A percentile compares a stretch with the other conserved stretches of the same genome.
These are phyloP conservation scores for Alnus glutinosa DNA, from an alignment of 306 rosid species.

Conservation along the genomic window DNA sequence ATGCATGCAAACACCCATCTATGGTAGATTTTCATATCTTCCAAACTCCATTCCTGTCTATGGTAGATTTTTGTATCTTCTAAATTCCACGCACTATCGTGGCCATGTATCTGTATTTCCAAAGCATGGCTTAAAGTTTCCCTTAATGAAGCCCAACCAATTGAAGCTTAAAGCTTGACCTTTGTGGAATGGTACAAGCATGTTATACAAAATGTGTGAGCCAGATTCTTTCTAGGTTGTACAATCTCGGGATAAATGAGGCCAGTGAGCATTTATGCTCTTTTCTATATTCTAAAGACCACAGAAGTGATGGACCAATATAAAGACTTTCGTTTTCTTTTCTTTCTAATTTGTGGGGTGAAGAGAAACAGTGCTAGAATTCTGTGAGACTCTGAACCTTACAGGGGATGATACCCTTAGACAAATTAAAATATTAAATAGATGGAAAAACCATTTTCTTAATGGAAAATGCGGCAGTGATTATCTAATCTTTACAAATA, in stretches of 20 bases:
- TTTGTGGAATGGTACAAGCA: slow-evolving; percentile 1
- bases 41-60: neutral
- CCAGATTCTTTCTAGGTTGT: neutral
- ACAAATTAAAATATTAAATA: neutral
- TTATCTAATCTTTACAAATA: neutral
- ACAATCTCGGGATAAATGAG: neutral
- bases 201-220: slow-evolving; percentile 5
- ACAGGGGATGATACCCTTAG: neutral
- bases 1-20: slow-evolving; percentile 14
- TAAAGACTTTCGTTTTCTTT: neutral
- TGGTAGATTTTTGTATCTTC: neutral
- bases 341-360: neutral
- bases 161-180: slow-evolving; percentile 1
- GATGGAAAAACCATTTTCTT: neutral
- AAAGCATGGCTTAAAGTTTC: slow-evolving; percentile 2
- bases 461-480: neutral
- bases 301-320: neutral
- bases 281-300: neutral
- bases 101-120: neutral
- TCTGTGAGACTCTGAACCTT: neutral
- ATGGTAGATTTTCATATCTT: neutral
- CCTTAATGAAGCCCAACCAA: neutral
- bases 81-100: neutral
- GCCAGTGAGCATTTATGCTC: neutral
- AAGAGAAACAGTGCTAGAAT: neutral